A percentile compares a stretch with the other conserved stretches of the same genome.
phyloP scores from a whole-genome alignment of 345 rosid genomes.

The Aquilaria yunnanensis region DNA sequence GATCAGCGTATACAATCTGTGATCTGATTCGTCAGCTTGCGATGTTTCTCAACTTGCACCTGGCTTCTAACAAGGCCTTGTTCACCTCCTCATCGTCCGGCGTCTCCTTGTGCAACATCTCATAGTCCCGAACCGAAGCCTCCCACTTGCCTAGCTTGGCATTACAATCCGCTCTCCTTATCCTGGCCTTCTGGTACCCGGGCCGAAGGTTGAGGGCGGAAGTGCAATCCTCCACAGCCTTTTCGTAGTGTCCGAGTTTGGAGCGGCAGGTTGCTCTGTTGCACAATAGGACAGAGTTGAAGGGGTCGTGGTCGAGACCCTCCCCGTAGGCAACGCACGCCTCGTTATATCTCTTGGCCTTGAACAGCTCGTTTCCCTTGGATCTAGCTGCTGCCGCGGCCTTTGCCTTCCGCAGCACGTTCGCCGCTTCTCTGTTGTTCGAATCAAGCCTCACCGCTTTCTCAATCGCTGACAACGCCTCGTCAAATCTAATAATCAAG shows the following conservation, averaged over 20 bases:
- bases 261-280: conserved; percentile 79
- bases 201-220: conserved; percentile 65
- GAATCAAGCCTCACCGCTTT: conserved; percentile 64
- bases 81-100: conserved; percentile 66
- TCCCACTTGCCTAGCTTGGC: conserved; percentile 76
- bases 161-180: conserved; percentile 79
- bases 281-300: conserved; percentile 76
- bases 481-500: conserved; percentile 44
- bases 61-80: conserved; percentile 47
- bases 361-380: conserved; percentile 70
- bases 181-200: conserved; percentile 65
- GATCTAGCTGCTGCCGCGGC: conserved; percentile 60
- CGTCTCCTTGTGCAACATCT: conserved; percentile 43
- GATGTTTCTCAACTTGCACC: conserved; percentile 38
- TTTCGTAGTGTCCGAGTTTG: conserved; percentile 56
- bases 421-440: conserved; percentile 56
- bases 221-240: conserved; percentile 68
- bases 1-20: too few species aligned
- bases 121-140: conserved; percentile 59
- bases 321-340: conserved; percentile 60
- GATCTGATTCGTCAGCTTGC: background rate
- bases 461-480: conserved; percentile 58
- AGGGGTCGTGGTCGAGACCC: conserved; percentile 65
- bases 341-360: conserved; percentile 40
- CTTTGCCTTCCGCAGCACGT: conserved; percentile 36